These are phyloP conservation scores for Triadica sebifera DNA, from an alignment of 345 rosid species.

Conservation along the genomic window DNA sequence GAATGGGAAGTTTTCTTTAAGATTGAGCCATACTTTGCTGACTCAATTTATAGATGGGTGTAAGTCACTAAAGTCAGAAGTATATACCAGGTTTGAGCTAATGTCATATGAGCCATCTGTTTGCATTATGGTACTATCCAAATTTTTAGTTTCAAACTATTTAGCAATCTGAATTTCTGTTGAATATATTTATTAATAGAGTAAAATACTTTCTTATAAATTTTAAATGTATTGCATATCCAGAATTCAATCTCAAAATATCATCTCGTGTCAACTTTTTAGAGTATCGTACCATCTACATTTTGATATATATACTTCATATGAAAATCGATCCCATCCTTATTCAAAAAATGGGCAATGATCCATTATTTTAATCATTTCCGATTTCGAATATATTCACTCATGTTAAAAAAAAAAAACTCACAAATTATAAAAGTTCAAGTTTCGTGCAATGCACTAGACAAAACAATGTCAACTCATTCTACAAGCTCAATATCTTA, in stretches of 20 bases:
- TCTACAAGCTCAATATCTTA: background rate
- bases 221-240: too few relatives aligned
- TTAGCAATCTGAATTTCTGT: too few relatives aligned
- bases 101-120: background rate
- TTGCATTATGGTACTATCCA: background rate
- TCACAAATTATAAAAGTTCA: background rate
- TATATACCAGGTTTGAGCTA: background rate
- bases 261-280: too few relatives aligned
- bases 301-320: background rate
- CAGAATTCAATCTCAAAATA: too few relatives aligned
- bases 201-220: too few relatives aligned
- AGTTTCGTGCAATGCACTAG: conserved; percentile 14
- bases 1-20: background rate
- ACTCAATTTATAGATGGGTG: background rate
- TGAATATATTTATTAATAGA: too few relatives aligned
- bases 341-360: too few relatives aligned
- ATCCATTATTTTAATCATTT: too few relatives aligned
- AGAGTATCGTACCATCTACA: background rate
- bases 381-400: too few relatives aligned
- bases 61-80: background rate
- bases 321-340: background rate
- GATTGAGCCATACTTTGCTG: background rate
- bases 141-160: too few relatives aligned
- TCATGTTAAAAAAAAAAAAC: too few relatives aligned
- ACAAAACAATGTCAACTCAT: background rate